Conservation (phyloP, 2,329 filamentous ascomycete species). For the Nannizziopsis arthrosporioides region DNA sequence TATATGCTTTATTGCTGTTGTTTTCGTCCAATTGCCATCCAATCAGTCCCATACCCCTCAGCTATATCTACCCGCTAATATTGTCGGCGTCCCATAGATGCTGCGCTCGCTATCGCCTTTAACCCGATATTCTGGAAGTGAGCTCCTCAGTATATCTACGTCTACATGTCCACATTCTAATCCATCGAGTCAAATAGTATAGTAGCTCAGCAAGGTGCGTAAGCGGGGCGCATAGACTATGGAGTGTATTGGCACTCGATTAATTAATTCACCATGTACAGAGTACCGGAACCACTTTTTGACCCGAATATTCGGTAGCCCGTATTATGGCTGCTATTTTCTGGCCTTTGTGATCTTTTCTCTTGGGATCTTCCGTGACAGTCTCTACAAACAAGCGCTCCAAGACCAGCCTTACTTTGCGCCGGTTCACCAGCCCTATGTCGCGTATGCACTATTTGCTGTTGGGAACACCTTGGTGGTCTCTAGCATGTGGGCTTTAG, state of each 20-base stretch:
- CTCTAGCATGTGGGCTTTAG: conserved; percentile 80
- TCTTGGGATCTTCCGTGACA: conserved; percentile 78
- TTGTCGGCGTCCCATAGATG: conserved; percentile 45
- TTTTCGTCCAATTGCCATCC: not conserved
- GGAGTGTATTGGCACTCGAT: not conserved
- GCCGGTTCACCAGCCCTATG: conserved; percentile 51
- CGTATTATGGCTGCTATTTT: conserved; percentile 73
- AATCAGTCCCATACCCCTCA: not conserved
- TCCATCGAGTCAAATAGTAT: conserved; percentile 45
- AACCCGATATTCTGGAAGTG: conserved; percentile 99
- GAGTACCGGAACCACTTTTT: conserved; percentile 88
- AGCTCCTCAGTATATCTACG: conserved; percentile 30
- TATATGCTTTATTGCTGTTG: not conserved
- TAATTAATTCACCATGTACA: conserved; percentile 28
- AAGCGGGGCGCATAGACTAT: not conserved
- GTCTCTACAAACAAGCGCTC: conserved; percentile 75
- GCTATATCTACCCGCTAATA: not conserved
- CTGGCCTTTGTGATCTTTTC: conserved; percentile 84
- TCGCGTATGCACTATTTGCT: conserved; percentile 60
- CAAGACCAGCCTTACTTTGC: conserved; percentile 64
- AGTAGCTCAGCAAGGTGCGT: conserved; percentile 65
- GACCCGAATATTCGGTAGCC: conserved; percentile 73
- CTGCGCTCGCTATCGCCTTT: conserved; percentile 71
- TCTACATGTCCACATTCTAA: not conserved
- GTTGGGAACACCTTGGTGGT: conserved; percentile 75